These are phyloP conservation scores for Mortierella sp. DNA, from an alignment of 371 early-diverging fungal species.

Conservation along the genomic window DNA sequence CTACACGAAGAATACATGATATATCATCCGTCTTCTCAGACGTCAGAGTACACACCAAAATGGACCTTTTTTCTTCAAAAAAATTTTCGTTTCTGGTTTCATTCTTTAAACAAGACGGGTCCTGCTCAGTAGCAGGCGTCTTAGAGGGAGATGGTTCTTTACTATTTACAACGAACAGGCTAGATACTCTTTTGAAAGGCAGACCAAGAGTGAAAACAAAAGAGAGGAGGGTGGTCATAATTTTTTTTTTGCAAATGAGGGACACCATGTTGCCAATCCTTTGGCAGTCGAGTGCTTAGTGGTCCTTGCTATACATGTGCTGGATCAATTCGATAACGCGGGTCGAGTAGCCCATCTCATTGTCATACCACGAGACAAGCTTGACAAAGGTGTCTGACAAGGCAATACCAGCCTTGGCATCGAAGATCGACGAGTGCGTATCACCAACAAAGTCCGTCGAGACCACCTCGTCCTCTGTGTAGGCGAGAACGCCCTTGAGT, in stretches of 20 bases:
- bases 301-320: conserved; percentile 72
- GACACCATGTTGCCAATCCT: too few species aligned
- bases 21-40: too few species aligned
- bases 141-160: too few species aligned
- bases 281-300: background rate
- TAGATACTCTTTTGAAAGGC: background rate
- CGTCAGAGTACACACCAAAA: too few species aligned
- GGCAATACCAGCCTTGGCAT: conserved; percentile 97
- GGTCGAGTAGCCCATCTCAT: conserved; percentile 92
- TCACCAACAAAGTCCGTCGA: conserved; percentile 97
- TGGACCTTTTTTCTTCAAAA: too few species aligned
- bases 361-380: conserved; percentile 95
- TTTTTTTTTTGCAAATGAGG: too few species aligned
- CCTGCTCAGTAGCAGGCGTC: too few species aligned
- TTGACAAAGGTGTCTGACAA: conserved; percentile 97
- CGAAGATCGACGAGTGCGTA: conserved; percentile 93
- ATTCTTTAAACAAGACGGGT: too few species aligned
- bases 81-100: too few species aligned
- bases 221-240: background rate
- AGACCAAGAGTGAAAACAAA: background rate
- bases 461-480: conserved; percentile 98
- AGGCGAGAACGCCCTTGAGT: conserved; percentile 94
- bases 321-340: conserved; percentile 89
- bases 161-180: too few species aligned
- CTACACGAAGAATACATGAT: too few species aligned